phyloP scores from a whole-genome alignment of 805 yeast genomes.

The Ogataea corticis region DNA sequence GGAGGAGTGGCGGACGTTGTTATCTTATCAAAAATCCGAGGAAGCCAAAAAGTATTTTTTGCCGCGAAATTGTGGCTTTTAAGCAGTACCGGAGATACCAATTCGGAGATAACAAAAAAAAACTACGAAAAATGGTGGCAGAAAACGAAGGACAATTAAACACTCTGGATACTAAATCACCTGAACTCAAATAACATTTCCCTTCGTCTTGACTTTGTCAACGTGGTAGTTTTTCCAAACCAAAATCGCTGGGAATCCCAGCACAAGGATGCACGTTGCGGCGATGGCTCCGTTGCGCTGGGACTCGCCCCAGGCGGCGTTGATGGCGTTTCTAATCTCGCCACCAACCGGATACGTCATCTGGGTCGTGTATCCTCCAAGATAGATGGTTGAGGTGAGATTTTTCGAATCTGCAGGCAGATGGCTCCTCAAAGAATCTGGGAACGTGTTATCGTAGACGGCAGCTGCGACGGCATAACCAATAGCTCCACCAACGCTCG shows the following conservation, averaged over 20 bases:
- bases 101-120: too few relatives aligned
- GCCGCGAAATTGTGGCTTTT: too few relatives aligned
- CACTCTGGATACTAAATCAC: neutral
- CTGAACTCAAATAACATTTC: conserved; percentile 16
- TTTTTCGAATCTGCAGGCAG: conserved; percentile 30
- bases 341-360: conserved; percentile 27
- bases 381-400: conserved; percentile 16
- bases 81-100: too few relatives aligned
- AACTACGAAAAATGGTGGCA: too few relatives aligned
- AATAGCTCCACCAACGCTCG: conserved; percentile 39
- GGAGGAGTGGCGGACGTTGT: too few relatives aligned
- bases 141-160: too few relatives aligned
- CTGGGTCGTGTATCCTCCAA: conserved; percentile 27
- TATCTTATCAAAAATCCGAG: too few relatives aligned
- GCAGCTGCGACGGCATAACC: conserved; percentile 43
- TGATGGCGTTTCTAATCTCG: conserved; percentile 28
- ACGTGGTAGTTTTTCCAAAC: conserved; percentile 33
- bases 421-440: conserved; percentile 21
- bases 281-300: conserved; percentile 29
- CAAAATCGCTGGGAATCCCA: conserved; percentile 25
- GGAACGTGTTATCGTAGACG: conserved; percentile 36
- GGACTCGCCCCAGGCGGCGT: conserved; percentile 29
- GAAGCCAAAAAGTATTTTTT: too few relatives aligned
- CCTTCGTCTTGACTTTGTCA: conserved; percentile 23
- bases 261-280: conserved; percentile 26